Evolutionary conservation across 169 alveolate species (phyloP).

Genomic region (Perkinsus olseni): DNA sequence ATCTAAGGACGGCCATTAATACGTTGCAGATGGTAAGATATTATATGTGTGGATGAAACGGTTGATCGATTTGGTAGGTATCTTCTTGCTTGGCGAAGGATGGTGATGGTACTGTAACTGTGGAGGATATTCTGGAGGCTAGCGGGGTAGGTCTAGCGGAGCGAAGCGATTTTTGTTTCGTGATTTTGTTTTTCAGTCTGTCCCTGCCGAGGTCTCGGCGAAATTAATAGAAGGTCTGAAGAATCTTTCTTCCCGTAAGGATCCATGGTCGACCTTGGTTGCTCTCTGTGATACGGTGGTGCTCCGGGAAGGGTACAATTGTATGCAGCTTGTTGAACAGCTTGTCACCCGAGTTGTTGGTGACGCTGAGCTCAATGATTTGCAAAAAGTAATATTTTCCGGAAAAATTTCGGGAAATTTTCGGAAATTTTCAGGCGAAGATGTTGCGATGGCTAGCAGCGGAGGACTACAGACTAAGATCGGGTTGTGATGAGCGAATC

Average conservation of each 20-base stretch:
- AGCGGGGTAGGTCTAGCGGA: neutral
- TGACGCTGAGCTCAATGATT: neutral
- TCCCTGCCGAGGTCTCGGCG: neutral
- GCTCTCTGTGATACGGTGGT: neutral
- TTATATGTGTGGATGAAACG: neutral
- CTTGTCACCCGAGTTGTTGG: neutral
- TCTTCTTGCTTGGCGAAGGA: neutral
- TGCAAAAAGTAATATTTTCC: neutral
- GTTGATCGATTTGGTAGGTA: neutral
- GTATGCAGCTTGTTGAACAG: neutral
- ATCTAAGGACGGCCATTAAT: constrained; percentile 90
- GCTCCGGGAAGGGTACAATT: neutral
- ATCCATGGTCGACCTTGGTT: neutral
- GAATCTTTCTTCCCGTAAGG: neutral
- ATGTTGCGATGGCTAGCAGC: neutral
- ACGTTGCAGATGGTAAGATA: constrained; percentile 66
- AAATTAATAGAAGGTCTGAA: neutral
- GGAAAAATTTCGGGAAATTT: neutral
- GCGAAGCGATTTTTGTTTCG: neutral
- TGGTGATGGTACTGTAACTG: neutral
- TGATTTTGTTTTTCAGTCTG: neutral
- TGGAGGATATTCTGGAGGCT: neutral
- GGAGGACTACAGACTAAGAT: neutral
- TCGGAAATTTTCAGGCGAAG: too few species aligned
- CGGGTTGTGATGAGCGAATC: neutral